Evolutionary conservation across 768 basidiomycete genomes (phyloP).

Genomic region (Stropharia rugosoannulata): DNA sequence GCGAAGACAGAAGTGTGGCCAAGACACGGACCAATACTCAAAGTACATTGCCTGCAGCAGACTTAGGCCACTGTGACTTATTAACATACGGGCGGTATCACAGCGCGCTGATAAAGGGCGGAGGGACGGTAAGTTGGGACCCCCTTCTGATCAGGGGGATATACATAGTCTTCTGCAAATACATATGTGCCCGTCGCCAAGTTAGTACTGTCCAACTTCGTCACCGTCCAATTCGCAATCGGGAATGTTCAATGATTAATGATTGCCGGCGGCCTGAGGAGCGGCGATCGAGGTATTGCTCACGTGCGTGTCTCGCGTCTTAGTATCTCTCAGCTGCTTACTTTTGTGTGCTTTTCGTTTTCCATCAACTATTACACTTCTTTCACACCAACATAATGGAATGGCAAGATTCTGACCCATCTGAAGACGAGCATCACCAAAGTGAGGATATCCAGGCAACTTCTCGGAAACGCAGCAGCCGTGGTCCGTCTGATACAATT

Average conservation of each 20-base stretch:
- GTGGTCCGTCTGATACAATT: constrained; percentile 37
- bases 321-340: constrained; percentile 12
- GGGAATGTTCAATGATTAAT: not conserved
- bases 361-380: constrained; percentile 17
- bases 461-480: constrained; percentile 61
- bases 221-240: too few species aligned
- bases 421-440: constrained; percentile 50
- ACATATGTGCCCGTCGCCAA: too few species aligned
- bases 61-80: too few species aligned
- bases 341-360: constrained; percentile 15
- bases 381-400: constrained; percentile 34
- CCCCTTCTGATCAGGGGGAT: too few species aligned
- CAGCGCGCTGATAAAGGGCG: too few species aligned
- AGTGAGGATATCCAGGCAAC: constrained; percentile 37
- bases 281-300: constrained; percentile 18
- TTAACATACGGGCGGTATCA: too few species aligned
- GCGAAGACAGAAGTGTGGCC: too few species aligned
- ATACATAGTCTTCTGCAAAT: too few species aligned
- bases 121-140: too few species aligned
- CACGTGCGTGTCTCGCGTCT: constrained; percentile 29
- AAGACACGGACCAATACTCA: too few species aligned
- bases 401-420: constrained; percentile 61
- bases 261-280: constrained; percentile 17
- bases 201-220: too few species aligned
- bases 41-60: too few species aligned